Percentiles rank a stretch among this genome's conserved stretches.
These are phyloP conservation scores for Gypsophila paniculata DNA, from an alignment of 179 eudicot genomes.

Conservation along the genomic window DNA sequence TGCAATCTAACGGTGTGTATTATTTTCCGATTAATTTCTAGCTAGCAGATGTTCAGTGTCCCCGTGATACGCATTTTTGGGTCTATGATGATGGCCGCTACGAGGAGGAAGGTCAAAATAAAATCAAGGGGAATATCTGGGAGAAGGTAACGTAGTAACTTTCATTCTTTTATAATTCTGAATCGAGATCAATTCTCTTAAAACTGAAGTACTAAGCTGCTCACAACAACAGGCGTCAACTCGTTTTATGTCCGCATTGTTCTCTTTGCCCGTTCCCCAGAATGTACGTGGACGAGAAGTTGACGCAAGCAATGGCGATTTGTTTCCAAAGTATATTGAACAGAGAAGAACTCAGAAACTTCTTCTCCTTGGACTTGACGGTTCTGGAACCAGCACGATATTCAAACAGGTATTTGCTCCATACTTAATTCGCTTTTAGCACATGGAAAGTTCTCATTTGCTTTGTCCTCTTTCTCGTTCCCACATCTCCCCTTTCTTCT, in stretches of 20 bases:
- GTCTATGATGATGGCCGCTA: slow-evolving; percentile 95
- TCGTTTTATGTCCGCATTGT: slow-evolving; percentile 59
- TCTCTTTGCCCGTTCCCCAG: slow-evolving; percentile 83
- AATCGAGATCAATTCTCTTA: slow-evolving; percentile 4
- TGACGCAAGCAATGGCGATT: slow-evolving; percentile 53
- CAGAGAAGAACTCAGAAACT: slow-evolving; percentile 66
- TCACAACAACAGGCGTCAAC: slow-evolving; percentile 75
- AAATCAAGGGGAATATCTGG: slow-evolving; percentile 90
- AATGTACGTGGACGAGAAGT: slow-evolving; percentile 52
- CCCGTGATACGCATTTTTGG: slow-evolving; percentile 97
- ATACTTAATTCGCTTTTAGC: slow-evolving; percentile 3
- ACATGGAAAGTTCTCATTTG: neutral
- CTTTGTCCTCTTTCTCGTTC: neutral
- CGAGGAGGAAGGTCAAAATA: slow-evolving; percentile 97
- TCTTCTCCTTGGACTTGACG: slow-evolving; percentile 73
- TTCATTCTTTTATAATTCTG: neutral
- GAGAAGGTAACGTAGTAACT: slow-evolving; percentile 59
- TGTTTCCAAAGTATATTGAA: slow-evolving; percentile 66
- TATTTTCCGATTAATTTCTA: slow-evolving; percentile 28
- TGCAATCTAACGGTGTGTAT: slow-evolving; percentile 3
- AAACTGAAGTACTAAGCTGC: slow-evolving; percentile 15
- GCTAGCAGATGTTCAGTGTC: slow-evolving; percentile 94
- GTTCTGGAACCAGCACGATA: slow-evolving; percentile 94
- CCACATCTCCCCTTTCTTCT: slow-evolving; percentile 6
- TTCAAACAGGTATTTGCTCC: slow-evolving; percentile 71